Percentiles rank a stretch among this genome's conserved stretches.
These are phyloP conservation scores for Lepiota brunneoincarnata DNA, from an alignment of 768 basidiomycete species.

Conservation along the genomic window DNA sequence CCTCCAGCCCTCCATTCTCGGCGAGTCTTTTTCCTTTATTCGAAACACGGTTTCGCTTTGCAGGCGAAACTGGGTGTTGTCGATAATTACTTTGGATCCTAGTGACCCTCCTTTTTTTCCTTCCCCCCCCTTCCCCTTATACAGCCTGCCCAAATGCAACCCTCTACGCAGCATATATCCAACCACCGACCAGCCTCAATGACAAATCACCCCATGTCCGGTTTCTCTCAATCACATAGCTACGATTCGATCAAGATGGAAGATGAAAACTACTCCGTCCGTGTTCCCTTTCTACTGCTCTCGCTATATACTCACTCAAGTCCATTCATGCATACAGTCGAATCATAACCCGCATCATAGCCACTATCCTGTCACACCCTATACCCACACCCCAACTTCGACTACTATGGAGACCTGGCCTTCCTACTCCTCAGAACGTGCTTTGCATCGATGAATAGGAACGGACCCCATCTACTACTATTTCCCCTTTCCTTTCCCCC, in stretches of 20 bases:
- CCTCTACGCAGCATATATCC: slow-evolving; percentile 17
- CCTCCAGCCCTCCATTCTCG: slow-evolving; percentile 83
- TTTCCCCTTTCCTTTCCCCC: not conserved
- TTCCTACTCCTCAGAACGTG: slow-evolving; percentile 60
- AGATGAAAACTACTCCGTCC: slow-evolving; percentile 11
- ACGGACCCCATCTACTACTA: not conserved
- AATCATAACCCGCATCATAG: slow-evolving; percentile 33
- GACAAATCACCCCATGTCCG: slow-evolving; percentile 7
- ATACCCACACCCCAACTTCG: slow-evolving; percentile 46
- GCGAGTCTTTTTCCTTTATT: slow-evolving; percentile 46
- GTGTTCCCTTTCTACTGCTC: slow-evolving; percentile 5
- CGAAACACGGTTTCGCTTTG: slow-evolving; percentile 22
- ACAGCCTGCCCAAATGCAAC: slow-evolving; percentile 71
- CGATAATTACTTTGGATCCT: slow-evolving; percentile 49
- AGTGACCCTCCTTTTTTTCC: slow-evolving; percentile 46
- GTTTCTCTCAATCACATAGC: slow-evolving; percentile 10
- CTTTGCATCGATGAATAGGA: slow-evolving; percentile 50
- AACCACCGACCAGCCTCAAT: slow-evolving; percentile 17
- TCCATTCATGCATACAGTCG: slow-evolving; percentile 17
- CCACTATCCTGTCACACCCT: slow-evolving; percentile 29
- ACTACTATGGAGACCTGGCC: slow-evolving; percentile 60
- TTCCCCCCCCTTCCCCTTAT: slow-evolving; percentile 38
- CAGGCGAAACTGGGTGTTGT: slow-evolving; percentile 13
- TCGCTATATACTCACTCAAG: too few relatives aligned
- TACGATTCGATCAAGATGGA: slow-evolving; percentile 14